Conservation (phyloP, 305 asterid genomes). For the Ruellia speciosa region DNA sequence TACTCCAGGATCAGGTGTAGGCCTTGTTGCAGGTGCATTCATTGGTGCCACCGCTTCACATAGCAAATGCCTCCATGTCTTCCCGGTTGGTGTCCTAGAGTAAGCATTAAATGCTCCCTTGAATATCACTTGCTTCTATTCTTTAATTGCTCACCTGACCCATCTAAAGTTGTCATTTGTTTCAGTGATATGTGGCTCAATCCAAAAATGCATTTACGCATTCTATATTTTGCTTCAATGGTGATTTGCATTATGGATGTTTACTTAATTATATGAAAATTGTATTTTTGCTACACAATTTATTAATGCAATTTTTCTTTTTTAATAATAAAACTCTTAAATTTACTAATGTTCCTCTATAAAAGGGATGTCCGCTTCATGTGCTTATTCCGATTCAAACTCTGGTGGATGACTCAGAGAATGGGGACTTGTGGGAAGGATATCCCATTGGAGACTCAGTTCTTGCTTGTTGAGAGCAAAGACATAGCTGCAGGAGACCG, state of each 20-base stretch:
- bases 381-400: slow-evolving; percentile 96
- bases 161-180: neutral
- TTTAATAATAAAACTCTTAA: no score
- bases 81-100: slow-evolving; percentile 87
- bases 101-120: slow-evolving; percentile 27
- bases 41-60: slow-evolving; percentile 77
- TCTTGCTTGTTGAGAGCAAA: slow-evolving; percentile 92
- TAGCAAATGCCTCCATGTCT: slow-evolving; percentile 72
- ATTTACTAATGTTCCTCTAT: slow-evolving; percentile 5
- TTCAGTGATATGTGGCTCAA: neutral
- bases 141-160: neutral
- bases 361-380: slow-evolving; percentile 73
- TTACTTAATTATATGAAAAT: no score
- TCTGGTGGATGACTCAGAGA: slow-evolving; percentile 99
- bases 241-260: no score
- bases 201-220: neutral
- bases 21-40: slow-evolving; percentile 77
- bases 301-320: no score
- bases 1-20: slow-evolving; percentile 71
- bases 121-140: slow-evolving; percentile 8
- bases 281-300: no score
- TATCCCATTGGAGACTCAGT: slow-evolving; percentile 88
- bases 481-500: slow-evolving; percentile 44
- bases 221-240: no score
- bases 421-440: slow-evolving; percentile 92